Conservation (phyloP, 2,329 filamentous ascomycete species). For the Anthostomella pinea region DNA sequence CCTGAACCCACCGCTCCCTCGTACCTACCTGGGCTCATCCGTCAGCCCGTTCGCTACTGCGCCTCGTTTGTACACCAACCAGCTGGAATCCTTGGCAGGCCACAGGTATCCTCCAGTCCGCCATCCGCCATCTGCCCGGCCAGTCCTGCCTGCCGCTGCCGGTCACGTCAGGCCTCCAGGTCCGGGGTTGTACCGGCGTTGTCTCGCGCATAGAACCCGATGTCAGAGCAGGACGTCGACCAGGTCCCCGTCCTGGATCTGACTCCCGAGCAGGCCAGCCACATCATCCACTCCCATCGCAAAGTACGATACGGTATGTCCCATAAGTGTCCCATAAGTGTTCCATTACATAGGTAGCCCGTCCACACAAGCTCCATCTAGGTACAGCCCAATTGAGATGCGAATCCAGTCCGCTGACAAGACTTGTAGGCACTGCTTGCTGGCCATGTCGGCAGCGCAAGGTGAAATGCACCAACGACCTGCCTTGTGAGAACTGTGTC, state of each 20-base stretch:
- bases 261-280: constrained; percentile 63
- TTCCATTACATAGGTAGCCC: background rate
- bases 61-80: too few relatives aligned
- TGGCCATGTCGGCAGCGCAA: constrained; percentile 68
- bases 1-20: too few relatives aligned
- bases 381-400: constrained; percentile 6
- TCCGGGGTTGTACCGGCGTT: constrained; percentile 12
- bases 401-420: constrained; percentile 17
- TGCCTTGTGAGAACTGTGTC: constrained; percentile 66
- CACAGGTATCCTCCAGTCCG: too few relatives aligned
- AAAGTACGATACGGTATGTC: constrained; percentile 66
- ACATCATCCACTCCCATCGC: constrained; percentile 67
- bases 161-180: constrained; percentile 6
- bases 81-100: too few relatives aligned
- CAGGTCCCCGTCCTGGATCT: constrained; percentile 52
- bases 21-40: too few relatives aligned
- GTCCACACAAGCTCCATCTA: constrained; percentile 1
- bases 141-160: too few relatives aligned
- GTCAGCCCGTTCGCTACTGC: too few relatives aligned
- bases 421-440: constrained; percentile 55
- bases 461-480: constrained; percentile 68
- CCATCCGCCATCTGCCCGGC: too few relatives aligned
- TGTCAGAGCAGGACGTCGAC: constrained; percentile 32
- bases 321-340: constrained; percentile 1
- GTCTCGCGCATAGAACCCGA: constrained; percentile 17